Evolutionary conservation across 148 eudicot genomes (phyloP).

Genomic region (Arctostaphylos glauca): DNA sequence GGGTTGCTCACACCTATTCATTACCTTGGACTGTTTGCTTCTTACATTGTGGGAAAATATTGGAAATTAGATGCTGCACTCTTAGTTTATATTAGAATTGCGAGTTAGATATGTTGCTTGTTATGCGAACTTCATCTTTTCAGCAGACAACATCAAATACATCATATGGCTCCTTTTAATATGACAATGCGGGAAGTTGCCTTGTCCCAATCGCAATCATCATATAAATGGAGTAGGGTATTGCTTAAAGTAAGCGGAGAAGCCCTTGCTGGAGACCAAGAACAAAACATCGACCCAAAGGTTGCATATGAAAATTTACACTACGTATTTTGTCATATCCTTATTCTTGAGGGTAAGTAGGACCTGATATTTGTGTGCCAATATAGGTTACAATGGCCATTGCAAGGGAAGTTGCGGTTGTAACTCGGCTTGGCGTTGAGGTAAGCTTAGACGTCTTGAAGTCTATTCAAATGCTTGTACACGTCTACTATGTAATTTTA

Average conservation of each 20-base stretch:
- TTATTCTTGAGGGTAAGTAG: not conserved
- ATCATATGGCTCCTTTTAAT: conserved; percentile 42
- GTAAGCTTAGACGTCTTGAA: conserved; percentile 28
- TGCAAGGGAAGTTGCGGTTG: conserved; percentile 94
- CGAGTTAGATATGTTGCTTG: not conserved
- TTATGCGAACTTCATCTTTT: not conserved
- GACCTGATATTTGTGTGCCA: conserved; percentile 10
- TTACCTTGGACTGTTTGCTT: not conserved
- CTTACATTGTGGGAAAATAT: not conserved
- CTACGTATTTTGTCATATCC: not conserved
- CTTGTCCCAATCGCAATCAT: conserved; percentile 34
- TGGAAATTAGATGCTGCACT: not conserved
- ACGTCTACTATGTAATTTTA: not conserved
- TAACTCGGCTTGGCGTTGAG: conserved; percentile 95
- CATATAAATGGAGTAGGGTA: conserved; percentile 81
- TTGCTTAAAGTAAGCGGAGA: conserved; percentile 98
- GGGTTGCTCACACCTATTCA: too few relatives aligned
- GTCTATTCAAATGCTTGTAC: not conserved
- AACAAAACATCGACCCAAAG: conserved; percentile 95
- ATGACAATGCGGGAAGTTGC: conserved; percentile 51
- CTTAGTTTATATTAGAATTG: not conserved
- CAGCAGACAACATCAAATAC: conserved; percentile 43
- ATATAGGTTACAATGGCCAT: conserved; percentile 87
- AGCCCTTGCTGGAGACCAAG: conserved; percentile 93
- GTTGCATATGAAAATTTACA: conserved; percentile 24